Evolutionary conservation across 768 basidiomycete genomes (phyloP).

Genomic region (Cystofilobasidium capitatum): DNA sequence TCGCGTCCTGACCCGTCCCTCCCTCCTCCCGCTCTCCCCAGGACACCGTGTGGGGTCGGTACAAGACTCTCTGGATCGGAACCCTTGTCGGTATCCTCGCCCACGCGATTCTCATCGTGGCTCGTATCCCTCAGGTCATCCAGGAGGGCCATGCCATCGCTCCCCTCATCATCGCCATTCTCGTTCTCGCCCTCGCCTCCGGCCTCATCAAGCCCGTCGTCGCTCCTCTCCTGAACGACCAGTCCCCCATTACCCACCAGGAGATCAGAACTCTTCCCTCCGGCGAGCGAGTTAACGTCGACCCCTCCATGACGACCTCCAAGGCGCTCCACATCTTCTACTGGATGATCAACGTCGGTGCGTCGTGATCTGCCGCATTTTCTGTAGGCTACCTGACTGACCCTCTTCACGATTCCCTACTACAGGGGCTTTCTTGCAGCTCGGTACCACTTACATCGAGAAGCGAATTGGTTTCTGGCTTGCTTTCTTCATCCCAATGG

Average conservation of each 20-base stretch:
- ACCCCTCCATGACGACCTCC: constrained; percentile 1
- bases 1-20: no score
- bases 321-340: constrained; percentile 9
- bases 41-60: constrained; percentile 37
- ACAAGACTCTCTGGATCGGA: constrained; percentile 22
- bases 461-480: constrained; percentile 39
- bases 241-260: constrained; percentile 33
- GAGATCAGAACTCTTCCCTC: not conserved
- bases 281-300: constrained; percentile 21
- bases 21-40: no score
- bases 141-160: constrained; percentile 7
- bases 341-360: constrained; percentile 31
- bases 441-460: constrained; percentile 36
- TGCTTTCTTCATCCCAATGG: constrained; percentile 36
- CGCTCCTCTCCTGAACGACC: constrained; percentile 38
- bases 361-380: no score
- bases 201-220: constrained; percentile 38
- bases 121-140: constrained; percentile 13
- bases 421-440: not conserved
- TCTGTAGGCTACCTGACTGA: constrained; percentile 37
- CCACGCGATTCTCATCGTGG: constrained; percentile 17
- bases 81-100: constrained; percentile 8
- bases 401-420: no score
- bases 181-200: constrained; percentile 9
- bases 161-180: constrained; percentile 14